Evolutionary conservation across 805 yeast genomes (phyloP).

Genomic region (Candida qinlingensis): DNA sequence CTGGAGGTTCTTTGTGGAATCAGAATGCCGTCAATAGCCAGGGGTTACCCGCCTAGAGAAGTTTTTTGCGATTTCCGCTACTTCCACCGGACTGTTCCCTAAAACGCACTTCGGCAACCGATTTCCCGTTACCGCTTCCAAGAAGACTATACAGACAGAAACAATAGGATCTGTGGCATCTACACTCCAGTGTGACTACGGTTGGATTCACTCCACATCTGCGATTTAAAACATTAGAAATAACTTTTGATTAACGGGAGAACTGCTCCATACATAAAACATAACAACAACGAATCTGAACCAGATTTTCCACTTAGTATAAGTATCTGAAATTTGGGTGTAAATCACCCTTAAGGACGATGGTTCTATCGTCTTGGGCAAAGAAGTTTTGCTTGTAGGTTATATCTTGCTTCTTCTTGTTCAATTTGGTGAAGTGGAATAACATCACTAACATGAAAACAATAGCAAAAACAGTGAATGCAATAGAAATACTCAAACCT

Average conservation of each 20-base stretch:
- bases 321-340: constrained; percentile 43
- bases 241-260: too few species aligned
- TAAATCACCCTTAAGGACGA: constrained; percentile 32
- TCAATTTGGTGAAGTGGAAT: constrained; percentile 27
- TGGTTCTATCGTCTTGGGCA: constrained; percentile 27
- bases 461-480: constrained; percentile 38
- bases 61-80: neutral
- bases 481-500: constrained; percentile 39
- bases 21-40: neutral
- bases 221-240: too few species aligned
- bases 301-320: constrained; percentile 25
- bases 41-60: neutral
- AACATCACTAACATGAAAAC: constrained; percentile 29
- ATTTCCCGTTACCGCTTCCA: too few species aligned
- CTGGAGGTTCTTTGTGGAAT: too few species aligned
- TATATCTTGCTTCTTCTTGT: constrained; percentile 31
- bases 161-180: too few species aligned
- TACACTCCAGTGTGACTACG: too few species aligned
- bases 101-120: too few species aligned
- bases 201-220: too few species aligned
- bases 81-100: too few species aligned
- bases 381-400: constrained; percentile 28
- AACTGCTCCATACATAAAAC: neutral
- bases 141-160: too few species aligned
- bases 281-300: neutral